These are phyloP conservation scores for Neurospora sp. DNA, from an alignment of 495 filamentous ascomycete genomes.

Conservation along the genomic window DNA sequence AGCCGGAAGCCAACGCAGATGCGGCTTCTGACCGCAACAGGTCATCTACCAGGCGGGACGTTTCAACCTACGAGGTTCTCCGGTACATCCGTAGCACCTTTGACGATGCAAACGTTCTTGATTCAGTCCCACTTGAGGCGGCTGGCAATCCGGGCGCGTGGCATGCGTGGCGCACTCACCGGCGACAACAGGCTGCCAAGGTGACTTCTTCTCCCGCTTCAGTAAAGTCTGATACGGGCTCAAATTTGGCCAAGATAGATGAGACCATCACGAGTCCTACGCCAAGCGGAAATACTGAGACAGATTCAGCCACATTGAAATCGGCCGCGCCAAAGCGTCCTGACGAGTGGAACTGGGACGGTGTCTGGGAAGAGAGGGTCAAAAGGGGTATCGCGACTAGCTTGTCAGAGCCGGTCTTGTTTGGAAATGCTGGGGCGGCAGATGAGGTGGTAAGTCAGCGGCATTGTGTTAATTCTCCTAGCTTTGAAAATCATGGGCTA, in stretches of 20 bases:
- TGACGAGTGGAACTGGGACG: conserved; percentile 92
- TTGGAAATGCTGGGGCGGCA: conserved; percentile 47
- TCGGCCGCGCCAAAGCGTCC: conserved; percentile 40
- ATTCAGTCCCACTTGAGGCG: conserved; percentile 67
- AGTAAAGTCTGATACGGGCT: not conserved
- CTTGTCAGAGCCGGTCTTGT: conserved; percentile 65
- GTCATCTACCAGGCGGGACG: conserved; percentile 17
- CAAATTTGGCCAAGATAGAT: not conserved
- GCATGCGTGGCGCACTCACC: conserved; percentile 77
- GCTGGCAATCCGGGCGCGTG: conserved; percentile 83
- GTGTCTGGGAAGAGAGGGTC: conserved; percentile 81
- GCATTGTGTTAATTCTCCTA: not conserved
- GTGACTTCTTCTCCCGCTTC: conserved; percentile 1
- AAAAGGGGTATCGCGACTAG: conserved; percentile 66
- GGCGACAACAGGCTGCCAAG: conserved; percentile 25
- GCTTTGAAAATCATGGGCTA: not conserved
- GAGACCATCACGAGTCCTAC: not conserved
- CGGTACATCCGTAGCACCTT: conserved; percentile 76
- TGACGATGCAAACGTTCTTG: conserved; percentile 63
- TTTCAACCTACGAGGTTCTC: conserved; percentile 53
- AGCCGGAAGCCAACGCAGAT: conserved; percentile 5
- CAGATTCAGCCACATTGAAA: conserved; percentile 14
- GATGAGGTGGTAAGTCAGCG: conserved; percentile 56
- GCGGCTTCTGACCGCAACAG: not conserved
- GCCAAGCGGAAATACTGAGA: not conserved